phyloP scores from a whole-genome alignment of 345 rosid genomes.

The Arabidopsis thaliana region DNA sequence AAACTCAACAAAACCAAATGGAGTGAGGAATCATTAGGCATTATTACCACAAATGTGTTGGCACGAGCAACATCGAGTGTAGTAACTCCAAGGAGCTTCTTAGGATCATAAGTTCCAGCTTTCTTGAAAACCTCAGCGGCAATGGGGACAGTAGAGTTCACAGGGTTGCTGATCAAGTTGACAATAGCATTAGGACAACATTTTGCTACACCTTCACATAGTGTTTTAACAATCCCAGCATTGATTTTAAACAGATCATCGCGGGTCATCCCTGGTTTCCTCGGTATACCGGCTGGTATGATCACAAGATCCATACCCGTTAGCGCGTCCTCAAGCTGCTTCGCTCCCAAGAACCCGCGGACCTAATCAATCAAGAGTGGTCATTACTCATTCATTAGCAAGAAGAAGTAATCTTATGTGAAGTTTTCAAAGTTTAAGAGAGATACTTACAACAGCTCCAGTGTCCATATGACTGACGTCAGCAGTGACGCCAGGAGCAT shows the following conservation, averaged over 20 bases:
- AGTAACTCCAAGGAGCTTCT: constrained; percentile 81
- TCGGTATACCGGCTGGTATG: constrained; percentile 88
- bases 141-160: constrained; percentile 84
- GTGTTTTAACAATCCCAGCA: constrained; percentile 87
- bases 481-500: constrained; percentile 85
- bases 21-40: not conserved
- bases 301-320: constrained; percentile 86
- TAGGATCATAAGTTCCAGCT: constrained; percentile 80
- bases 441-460: constrained; percentile 71
- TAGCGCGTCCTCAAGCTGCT: constrained; percentile 75
- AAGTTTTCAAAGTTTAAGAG: not conserved
- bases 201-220: constrained; percentile 75
- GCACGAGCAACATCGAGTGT: constrained; percentile 90
- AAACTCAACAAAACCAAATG: constrained; percentile 13
- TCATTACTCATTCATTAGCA: not conserved
- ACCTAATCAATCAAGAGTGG: constrained; percentile 53
- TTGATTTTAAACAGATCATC: constrained; percentile 91
- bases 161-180: constrained; percentile 88
- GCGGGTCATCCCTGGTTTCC: constrained; percentile 91
- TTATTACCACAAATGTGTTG: constrained; percentile 78
- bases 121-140: constrained; percentile 89
- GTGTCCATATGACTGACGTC: constrained; percentile 93
- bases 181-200: constrained; percentile 77
- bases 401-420: not conserved
- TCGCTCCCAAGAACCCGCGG: constrained; percentile 80